Evolutionary conservation across 169 alveolate genomes (phyloP), one percentile per base, ranked within the genome.

Genomic region (Eimeria acervulina): DNA sequence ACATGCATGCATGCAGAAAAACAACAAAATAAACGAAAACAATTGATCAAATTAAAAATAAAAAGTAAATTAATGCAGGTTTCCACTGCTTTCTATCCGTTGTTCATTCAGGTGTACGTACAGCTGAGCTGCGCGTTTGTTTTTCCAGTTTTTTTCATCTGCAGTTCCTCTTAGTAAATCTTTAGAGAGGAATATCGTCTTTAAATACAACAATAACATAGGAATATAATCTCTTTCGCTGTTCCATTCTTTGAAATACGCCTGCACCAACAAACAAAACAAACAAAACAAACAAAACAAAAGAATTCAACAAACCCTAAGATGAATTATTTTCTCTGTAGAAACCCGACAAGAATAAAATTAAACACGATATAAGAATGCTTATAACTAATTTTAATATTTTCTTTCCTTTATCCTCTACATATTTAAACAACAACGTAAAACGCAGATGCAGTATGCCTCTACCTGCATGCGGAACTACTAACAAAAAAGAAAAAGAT

Each of bases 121-220:
- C 95, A 52, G 51, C 47, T 44, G 52, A 17, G 74, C 88, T 5
- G 88, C 87, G 10, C 33, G 76, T 31, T 36, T 31, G n/a, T 68
- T 89, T 17, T 63, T n/a, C 87, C 87, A 68, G 31, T 40, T 15
- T 28, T 40, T 51, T 33, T 68, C 87, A n/a, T 42, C 52, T 26
- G 36, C 87, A n/a, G 95, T 89, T 28, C 95, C 87, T 28, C 47
- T 15, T 28, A 68, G 95, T n/a, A 63, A 40, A 42, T 89, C 87
- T 44, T 47, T 63, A 6, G 52, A 36, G 95, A 42, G 47, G 74
- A 89, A 68, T 4, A 68, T 55, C 66, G 84, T 88, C 61, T 88
- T 88, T 63, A 88, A 55, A 31, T 88, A 88, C 94, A 88, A 13
- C 36, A 88, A 81, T n/a, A 88, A 66, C 94, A 88, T 88, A 12